Percentiles rank a stretch among this genome's conserved stretches.
Conservation (phyloP, 179 eudicot species). For the Heliamphora pulchella region DNA sequence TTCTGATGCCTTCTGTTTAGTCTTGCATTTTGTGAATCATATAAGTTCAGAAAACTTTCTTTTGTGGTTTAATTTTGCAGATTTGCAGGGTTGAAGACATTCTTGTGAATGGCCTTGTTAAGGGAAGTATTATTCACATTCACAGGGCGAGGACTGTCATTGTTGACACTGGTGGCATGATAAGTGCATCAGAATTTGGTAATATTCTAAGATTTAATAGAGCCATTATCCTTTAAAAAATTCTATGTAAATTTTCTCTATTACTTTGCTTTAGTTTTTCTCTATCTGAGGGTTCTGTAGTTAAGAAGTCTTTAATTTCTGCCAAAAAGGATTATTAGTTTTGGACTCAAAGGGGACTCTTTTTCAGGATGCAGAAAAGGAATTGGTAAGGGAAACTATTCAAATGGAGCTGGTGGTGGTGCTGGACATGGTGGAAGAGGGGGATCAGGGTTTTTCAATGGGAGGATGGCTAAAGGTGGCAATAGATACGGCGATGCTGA, state of each 20-base stretch:
- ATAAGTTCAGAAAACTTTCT: not conserved
- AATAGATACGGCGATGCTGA: slow-evolving; percentile 60
- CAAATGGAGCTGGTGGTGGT: slow-evolving; percentile 84
- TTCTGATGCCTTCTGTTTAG: slow-evolving; percentile 31
- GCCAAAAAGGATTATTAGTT: not conserved
- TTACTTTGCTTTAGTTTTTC: slow-evolving; percentile 4
- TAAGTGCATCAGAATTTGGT: slow-evolving; percentile 83
- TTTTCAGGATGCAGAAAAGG: slow-evolving; percentile 73
- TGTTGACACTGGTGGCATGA: slow-evolving; percentile 51
- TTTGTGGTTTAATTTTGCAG: slow-evolving; percentile 29
- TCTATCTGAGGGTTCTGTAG: not conserved
- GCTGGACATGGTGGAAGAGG: slow-evolving; percentile 97
- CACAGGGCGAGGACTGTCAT: slow-evolving; percentile 74
- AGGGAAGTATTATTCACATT: slow-evolving; percentile 75
- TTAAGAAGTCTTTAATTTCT: slow-evolving; percentile 5
- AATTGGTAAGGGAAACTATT: slow-evolving; percentile 61
- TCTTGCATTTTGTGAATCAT: not conserved
- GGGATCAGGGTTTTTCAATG: slow-evolving; percentile 69
- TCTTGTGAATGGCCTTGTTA: slow-evolving; percentile 58
- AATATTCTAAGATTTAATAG: slow-evolving; percentile 13
- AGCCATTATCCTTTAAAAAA: not conserved
- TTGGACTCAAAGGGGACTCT: slow-evolving; percentile 2
- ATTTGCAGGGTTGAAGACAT: slow-evolving; percentile 89
- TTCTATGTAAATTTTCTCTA: not conserved
- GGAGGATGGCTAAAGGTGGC: slow-evolving; percentile 69